Evolutionary conservation across 1,284 basidiomycete genomes (phyloP).

Genomic region (Ganoderma leucocontextum): DNA sequence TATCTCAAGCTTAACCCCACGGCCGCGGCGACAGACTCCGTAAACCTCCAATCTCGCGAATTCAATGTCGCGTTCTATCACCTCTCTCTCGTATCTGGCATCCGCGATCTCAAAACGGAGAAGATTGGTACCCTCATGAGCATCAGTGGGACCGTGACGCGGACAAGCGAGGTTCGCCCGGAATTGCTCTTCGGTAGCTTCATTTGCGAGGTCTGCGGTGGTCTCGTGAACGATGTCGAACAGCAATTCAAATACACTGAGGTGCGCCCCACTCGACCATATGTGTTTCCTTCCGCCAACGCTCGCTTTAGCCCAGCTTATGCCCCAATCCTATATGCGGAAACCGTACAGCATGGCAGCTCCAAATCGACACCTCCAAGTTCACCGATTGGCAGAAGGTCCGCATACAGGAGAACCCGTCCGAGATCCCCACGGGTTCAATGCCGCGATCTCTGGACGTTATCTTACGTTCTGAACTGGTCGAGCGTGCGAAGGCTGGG

Average conservation of each 20-base stretch:
- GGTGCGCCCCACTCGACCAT: conserved; percentile 52
- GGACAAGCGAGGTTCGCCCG: conserved; percentile 97
- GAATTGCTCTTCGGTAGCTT: conserved; percentile 96
- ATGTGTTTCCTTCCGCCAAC: conserved; percentile 10
- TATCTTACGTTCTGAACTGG: conserved; percentile 93
- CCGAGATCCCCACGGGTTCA: conserved; percentile 97
- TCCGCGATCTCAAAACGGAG: conserved; percentile 94
- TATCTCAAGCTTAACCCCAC: conserved; percentile 94
- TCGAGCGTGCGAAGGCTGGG: conserved; percentile 97
- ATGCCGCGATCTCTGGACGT: conserved; percentile 99
- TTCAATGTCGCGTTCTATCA: conserved; percentile 97
- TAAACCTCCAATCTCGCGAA: conserved; percentile 91
- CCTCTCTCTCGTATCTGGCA: conserved; percentile 93
- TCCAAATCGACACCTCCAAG: conserved; percentile 96
- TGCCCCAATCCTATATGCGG: conserved; percentile 95
- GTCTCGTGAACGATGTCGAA: conserved; percentile 93
- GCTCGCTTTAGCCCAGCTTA: conserved; percentile 75
- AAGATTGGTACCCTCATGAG: conserved; percentile 93
- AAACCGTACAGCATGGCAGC: conserved; percentile 91
- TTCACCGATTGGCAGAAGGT: conserved; percentile 99
- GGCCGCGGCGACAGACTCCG: conserved; percentile 78
- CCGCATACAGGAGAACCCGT: conserved; percentile 98
- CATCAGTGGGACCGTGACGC: conserved; percentile 96
- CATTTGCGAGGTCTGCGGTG: conserved; percentile 89
- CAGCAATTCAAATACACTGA: conserved; percentile 99